phyloP scores from a whole-genome alignment of 106 monocot species.

The Platanthera zijinensis region DNA sequence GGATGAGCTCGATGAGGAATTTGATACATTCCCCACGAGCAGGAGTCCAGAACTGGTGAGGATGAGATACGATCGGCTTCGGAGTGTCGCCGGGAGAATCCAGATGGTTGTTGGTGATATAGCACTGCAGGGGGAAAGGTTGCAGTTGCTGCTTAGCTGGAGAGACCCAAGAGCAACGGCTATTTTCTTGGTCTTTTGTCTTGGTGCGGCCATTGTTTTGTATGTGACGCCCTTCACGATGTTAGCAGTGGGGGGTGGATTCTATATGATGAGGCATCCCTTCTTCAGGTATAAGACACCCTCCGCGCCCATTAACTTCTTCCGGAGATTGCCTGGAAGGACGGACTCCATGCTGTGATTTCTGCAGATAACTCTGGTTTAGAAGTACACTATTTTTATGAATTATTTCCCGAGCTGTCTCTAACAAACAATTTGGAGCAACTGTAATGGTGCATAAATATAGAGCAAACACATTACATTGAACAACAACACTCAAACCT shows the following conservation, averaged over 20 bases:
- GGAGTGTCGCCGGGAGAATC: slow-evolving; percentile 45
- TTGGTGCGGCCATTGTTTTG: slow-evolving; percentile 27
- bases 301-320: slow-evolving; percentile 36
- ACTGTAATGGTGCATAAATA: no score
- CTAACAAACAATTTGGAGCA: no score
- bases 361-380: no score
- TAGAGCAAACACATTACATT: no score
- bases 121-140: slow-evolving; percentile 66
- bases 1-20: slow-evolving; percentile 75
- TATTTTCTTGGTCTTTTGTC: slow-evolving; percentile 47
- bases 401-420: no score
- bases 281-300: slow-evolving; percentile 48
- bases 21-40: slow-evolving; percentile 49
- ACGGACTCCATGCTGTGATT: slow-evolving; percentile 49
- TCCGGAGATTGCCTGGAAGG: slow-evolving; percentile 61
- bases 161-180: slow-evolving; percentile 62
- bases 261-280: slow-evolving; percentile 78
- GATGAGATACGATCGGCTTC: slow-evolving; percentile 62
- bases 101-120: slow-evolving; percentile 59
- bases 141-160: slow-evolving; percentile 64
- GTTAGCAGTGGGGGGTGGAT: slow-evolving; percentile 23
- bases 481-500: no score
- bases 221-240: slow-evolving; percentile 50
- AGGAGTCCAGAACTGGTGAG: slow-evolving; percentile 24
- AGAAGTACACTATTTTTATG: no score